Conservation (phyloP, 768 basidiomycete genomes). For the Holtermanniella nyarrowii region DNA sequence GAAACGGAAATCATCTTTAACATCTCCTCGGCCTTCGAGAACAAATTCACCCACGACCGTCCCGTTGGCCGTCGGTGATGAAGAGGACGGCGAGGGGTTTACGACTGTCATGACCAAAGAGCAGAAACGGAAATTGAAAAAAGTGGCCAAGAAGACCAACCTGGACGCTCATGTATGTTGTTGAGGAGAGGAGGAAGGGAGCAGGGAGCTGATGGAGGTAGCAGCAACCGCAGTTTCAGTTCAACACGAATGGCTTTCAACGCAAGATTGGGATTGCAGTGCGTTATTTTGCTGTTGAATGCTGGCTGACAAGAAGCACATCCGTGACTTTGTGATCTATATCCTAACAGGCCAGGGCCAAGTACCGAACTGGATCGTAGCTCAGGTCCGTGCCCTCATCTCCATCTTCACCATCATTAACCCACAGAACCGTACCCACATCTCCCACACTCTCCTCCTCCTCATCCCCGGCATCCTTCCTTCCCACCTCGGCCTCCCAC, state of each 20-base stretch:
- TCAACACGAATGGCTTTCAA: constrained; percentile 67
- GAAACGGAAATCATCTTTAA: background rate
- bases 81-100: constrained; percentile 24
- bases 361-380: constrained; percentile 74
- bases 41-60: background rate
- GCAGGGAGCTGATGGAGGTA: constrained; percentile 40
- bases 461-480: constrained; percentile 80
- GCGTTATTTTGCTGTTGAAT: too few relatives aligned
- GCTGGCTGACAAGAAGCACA: constrained; percentile 51
- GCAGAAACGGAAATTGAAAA: constrained; percentile 32
- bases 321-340: constrained; percentile 76
- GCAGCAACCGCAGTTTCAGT: constrained; percentile 67
- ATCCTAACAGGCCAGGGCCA: constrained; percentile 62
- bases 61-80: background rate
- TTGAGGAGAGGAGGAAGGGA: constrained; percentile 57
- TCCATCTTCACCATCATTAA: background rate
- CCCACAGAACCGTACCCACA: constrained; percentile 56
- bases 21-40: background rate
- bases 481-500: constrained; percentile 54
- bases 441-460: constrained; percentile 68
- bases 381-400: constrained; percentile 55
- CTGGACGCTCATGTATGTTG: constrained; percentile 57
- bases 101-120: constrained; percentile 30
- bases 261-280: constrained; percentile 73
- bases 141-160: constrained; percentile 52